phyloP scores from a whole-genome alignment of 2,329 filamentous ascomycete genomes.

The Penicillium sp. region DNA sequence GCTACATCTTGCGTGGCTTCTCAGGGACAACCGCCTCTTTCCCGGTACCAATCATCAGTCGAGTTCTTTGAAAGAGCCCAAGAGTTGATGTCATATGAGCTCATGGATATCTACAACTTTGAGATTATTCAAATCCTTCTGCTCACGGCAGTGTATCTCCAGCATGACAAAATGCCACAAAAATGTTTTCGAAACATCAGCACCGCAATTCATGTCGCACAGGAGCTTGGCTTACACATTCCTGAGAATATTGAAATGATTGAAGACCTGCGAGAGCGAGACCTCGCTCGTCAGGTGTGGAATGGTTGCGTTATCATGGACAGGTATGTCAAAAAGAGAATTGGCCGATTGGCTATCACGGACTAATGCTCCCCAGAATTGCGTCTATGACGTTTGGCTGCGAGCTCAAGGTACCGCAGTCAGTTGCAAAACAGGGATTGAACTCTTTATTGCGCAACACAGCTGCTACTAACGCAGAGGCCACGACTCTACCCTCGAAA shows the following conservation, averaged over 20 bases:
- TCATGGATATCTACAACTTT: conserved; percentile 7
- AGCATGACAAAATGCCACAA: conserved; percentile 4
- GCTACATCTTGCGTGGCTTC: conserved; percentile 12
- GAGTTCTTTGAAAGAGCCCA: conserved; percentile 7
- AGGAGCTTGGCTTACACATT: conserved; percentile 5
- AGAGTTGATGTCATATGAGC: conserved; percentile 4
- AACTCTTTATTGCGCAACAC: not conserved
- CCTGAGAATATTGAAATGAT: conserved; percentile 1
- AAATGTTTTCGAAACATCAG: conserved; percentile 5
- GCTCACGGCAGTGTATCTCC: conserved; percentile 7
- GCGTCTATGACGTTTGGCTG: conserved; percentile 8
- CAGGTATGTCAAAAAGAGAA: not conserved
- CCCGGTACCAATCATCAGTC: conserved; percentile 2
- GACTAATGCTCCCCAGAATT: not conserved
- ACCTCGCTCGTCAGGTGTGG: conserved; percentile 7
- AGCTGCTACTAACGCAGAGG: not conserved
- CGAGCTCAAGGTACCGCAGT: not conserved
- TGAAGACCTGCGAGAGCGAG: not conserved
- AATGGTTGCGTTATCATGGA: conserved; percentile 9
- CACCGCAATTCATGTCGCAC: conserved; percentile 7
- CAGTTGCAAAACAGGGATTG: conserved; percentile 5
- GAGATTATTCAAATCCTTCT: conserved; percentile 9
- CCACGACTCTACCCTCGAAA: not conserved
- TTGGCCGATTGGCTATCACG: not conserved
- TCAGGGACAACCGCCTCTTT: conserved; percentile 5